phyloP scores from a whole-genome alignment of 2,329 filamentous ascomycete genomes.

The Apiospora malaysiana region DNA sequence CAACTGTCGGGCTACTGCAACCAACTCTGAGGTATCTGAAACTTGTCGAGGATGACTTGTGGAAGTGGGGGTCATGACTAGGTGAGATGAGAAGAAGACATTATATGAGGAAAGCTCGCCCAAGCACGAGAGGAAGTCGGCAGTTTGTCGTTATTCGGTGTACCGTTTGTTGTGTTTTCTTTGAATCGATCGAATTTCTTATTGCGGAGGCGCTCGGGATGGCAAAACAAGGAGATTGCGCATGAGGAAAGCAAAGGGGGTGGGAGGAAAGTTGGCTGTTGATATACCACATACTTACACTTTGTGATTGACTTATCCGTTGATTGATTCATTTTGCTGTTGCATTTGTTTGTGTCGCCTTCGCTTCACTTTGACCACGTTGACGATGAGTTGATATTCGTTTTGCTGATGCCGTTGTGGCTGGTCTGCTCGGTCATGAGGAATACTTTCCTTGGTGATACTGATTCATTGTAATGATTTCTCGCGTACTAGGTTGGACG shows the following conservation, averaged over 20 bases:
- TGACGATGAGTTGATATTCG: too few relatives aligned
- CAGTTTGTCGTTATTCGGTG: background rate
- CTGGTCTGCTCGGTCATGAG: too few relatives aligned
- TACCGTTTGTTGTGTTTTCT: background rate
- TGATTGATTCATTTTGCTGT: background rate
- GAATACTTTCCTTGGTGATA: too few relatives aligned
- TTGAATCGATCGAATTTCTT: background rate
- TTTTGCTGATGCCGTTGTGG: too few relatives aligned
- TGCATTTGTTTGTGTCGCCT: background rate
- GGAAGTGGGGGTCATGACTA: background rate
- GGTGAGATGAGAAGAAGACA: background rate
- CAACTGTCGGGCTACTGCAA: background rate
- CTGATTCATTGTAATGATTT: too few relatives aligned
- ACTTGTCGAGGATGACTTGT: background rate
- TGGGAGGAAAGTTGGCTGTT: background rate
- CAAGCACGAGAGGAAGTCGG: background rate
- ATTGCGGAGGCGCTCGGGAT: background rate
- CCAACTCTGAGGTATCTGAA: too few relatives aligned
- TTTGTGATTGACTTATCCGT: background rate
- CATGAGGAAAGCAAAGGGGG: background rate
- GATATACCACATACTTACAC: constrained; percentile 13
- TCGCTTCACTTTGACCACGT: too few relatives aligned
- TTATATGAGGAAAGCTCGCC: background rate
- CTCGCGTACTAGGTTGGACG: too few relatives aligned
- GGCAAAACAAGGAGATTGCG: background rate